Percentiles rank a stretch among this genome's conserved stretches.
Evolutionary conservation across 768 basidiomycete species (phyloP).

Genomic region (Galerina sulciceps): DNA sequence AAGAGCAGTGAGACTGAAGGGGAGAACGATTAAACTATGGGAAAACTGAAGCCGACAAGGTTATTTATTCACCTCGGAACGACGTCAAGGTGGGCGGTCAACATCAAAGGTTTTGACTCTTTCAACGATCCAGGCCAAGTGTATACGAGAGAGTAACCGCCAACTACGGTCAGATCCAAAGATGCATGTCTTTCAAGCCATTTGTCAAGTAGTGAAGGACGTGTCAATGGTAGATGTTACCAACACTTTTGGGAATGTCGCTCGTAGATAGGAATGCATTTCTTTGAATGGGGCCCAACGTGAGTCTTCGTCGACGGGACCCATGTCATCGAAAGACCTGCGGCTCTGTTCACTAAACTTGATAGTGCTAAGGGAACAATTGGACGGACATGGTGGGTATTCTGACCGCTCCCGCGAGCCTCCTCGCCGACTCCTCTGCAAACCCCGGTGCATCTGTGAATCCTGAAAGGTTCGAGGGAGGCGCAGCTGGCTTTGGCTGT

Average conservation of each 20-base stretch:
- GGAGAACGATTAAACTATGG: not conserved
- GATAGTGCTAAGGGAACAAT: not conserved
- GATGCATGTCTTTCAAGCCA: constrained; percentile 19
- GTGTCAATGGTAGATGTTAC: constrained; percentile 3
- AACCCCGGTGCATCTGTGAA: constrained; percentile 26
- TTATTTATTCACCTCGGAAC: constrained; percentile 29
- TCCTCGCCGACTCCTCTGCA: constrained; percentile 20
- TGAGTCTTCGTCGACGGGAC: constrained; percentile 26
- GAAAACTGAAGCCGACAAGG: not conserved
- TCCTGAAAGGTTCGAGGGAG: constrained; percentile 23
- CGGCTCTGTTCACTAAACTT: not conserved
- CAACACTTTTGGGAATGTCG: constrained; percentile 31
- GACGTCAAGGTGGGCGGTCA: constrained; percentile 34
- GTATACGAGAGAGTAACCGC: constrained; percentile 30
- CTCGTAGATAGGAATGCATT: constrained; percentile 28
- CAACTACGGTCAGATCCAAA: constrained; percentile 23
- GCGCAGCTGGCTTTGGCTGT: constrained; percentile 24
- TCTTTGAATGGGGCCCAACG: constrained; percentile 30
- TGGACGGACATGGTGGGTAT: constrained; percentile 34
- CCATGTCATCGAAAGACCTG: constrained; percentile 37
- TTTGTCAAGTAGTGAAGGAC: not conserved
- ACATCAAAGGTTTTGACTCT: constrained; percentile 29
- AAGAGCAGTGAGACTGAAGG: constrained; percentile 26
- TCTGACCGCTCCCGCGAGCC: constrained; percentile 29
- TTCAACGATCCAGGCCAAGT: constrained; percentile 24